Percentiles rank a stretch among this genome's conserved stretches.
Evolutionary conservation across 768 basidiomycete genomes (phyloP).

Genomic region (Lepiota venenata): DNA sequence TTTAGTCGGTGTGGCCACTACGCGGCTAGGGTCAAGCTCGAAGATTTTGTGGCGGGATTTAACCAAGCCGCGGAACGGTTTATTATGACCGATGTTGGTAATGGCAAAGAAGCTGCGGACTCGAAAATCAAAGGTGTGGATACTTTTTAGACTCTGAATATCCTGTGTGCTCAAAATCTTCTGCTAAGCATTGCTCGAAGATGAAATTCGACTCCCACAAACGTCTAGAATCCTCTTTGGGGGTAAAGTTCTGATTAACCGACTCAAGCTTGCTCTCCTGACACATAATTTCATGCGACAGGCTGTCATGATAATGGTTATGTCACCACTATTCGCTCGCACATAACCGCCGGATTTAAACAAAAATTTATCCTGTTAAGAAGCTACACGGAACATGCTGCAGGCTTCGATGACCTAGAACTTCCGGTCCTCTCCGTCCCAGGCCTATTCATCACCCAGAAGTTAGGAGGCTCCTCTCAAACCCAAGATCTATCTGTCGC

Average conservation of each 20-base stretch:
- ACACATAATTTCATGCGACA: constrained; percentile 21
- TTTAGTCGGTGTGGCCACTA: constrained; percentile 37
- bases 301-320: constrained; percentile 78
- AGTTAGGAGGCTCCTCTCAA: constrained; percentile 31
- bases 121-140: constrained; percentile 67
- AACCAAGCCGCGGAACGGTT: constrained; percentile 69
- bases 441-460: constrained; percentile 58
- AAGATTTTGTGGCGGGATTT: constrained; percentile 66
- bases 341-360: constrained; percentile 61
- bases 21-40: constrained; percentile 42
- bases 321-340: constrained; percentile 54
- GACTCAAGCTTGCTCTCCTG: neutral
- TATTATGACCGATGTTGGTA: constrained; percentile 67
- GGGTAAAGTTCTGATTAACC: constrained; percentile 4
- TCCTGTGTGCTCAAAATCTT: neutral
- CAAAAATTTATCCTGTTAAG: constrained; percentile 64
- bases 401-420: constrained; percentile 52
- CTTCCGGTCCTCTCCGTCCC: constrained; percentile 53
- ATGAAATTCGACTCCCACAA: constrained; percentile 60
- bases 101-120: constrained; percentile 71
- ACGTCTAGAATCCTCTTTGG: constrained; percentile 67
- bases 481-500: constrained; percentile 4
- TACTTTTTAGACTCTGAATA: constrained; percentile 14
- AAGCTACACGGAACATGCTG: constrained; percentile 59
- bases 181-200: constrained; percentile 48